These are phyloP conservation scores for Geoglossum glabrum DNA, from an alignment of 495 filamentous ascomycete genomes.

Conservation along the genomic window DNA sequence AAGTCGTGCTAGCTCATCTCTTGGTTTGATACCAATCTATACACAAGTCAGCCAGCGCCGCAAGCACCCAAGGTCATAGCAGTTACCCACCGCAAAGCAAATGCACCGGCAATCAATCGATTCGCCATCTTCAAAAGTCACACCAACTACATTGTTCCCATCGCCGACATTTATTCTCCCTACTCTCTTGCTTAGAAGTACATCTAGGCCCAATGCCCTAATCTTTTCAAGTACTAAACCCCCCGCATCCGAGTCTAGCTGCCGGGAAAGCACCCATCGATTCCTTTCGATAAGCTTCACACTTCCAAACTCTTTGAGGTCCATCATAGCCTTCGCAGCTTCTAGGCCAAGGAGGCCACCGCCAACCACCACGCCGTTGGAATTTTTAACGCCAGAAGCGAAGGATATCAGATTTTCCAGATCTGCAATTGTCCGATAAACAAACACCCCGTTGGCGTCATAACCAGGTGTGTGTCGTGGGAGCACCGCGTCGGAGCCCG, in stretches of 20 bases:
- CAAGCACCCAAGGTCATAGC: conserved; percentile 6
- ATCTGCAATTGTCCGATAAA: conserved; percentile 84
- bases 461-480: conserved; percentile 66
- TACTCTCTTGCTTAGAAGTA: conserved; percentile 62
- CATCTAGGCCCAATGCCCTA: conserved; percentile 58
- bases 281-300: conserved; percentile 82
- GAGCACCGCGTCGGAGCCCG: conserved; percentile 75
- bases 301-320: conserved; percentile 53
- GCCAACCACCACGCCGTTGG: conserved; percentile 65
- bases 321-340: conserved; percentile 90
- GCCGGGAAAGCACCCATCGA: conserved; percentile 69
- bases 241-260: conserved; percentile 74
- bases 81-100: conserved; percentile 54
- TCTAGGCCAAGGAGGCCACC: conserved; percentile 80
- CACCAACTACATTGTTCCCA: conserved; percentile 48
- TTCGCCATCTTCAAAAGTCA: conserved; percentile 73
- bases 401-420: conserved; percentile 65
- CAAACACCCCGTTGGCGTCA: conserved; percentile 75
- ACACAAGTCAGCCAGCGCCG: conserved; percentile 1
- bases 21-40: conserved; percentile 59
- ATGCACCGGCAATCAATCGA: conserved; percentile 64
- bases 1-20: conserved; percentile 58
- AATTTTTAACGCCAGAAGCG: conserved; percentile 40
- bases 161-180: conserved; percentile 47
- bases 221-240: conserved; percentile 73